Conservation (phyloP, 1,139 yeast genomes). For the Taphrina sp. region DNA sequence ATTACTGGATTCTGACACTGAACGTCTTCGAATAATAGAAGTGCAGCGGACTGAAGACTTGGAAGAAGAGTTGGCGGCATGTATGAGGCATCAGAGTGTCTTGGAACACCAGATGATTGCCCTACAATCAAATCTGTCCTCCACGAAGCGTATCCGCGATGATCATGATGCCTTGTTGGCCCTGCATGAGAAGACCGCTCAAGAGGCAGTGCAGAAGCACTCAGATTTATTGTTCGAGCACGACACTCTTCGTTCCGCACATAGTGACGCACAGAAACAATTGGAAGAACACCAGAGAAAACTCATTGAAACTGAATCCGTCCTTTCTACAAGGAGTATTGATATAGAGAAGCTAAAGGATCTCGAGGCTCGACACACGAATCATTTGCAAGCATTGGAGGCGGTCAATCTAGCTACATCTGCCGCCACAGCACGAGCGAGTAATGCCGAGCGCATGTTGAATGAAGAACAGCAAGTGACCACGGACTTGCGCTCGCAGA, state of each 20-base stretch:
- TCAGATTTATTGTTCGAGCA: constrained; percentile 12
- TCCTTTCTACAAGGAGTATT: not conserved
- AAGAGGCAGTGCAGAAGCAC: constrained; percentile 10
- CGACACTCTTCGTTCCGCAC: constrained; percentile 1
- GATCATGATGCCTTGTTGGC: constrained; percentile 7
- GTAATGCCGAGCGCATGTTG: constrained; percentile 6
- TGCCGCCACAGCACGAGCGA: constrained; percentile 19
- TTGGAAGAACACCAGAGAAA: constrained; percentile 17
- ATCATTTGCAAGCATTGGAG: constrained; percentile 14
- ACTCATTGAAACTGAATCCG: constrained; percentile 17
- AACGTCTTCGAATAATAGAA: constrained; percentile 16
- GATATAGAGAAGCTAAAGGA: constrained; percentile 16
- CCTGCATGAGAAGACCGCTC: constrained; percentile 10
- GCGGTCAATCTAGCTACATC: constrained; percentile 8
- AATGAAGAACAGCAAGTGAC: constrained; percentile 4
- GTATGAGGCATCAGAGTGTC: not conserved
- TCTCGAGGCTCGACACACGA: constrained; percentile 19
- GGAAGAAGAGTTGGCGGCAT: constrained; percentile 33
- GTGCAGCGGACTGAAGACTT: constrained; percentile 33
- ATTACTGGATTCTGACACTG: constrained; percentile 20
- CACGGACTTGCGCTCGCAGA: not conserved
- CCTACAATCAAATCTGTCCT: constrained; percentile 9
- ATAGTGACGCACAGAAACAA: constrained; percentile 7
- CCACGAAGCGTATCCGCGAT: constrained; percentile 4
- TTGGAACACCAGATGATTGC: constrained; percentile 14